Base-by-base conservation (phyloP, 768 basidiomycete genomes). In the Agaricus blazei region DNA sequence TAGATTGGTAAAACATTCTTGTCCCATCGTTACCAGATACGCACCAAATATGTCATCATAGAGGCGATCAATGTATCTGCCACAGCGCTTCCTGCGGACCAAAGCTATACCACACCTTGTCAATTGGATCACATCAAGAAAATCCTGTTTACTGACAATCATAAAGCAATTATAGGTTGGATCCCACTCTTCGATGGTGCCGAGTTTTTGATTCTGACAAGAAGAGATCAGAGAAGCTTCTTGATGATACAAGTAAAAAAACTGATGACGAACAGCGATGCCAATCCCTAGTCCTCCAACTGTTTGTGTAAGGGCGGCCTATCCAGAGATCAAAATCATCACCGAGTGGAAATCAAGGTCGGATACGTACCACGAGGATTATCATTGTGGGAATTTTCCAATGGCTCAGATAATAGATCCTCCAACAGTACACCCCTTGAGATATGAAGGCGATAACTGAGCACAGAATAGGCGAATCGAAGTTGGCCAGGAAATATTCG, bases 381-480 rank as follows among this genome's bases (percentile, higher is more conserved):
- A 55, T 19, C 12, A 49, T 29, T 3, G 47, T 48, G 19, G 46
- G 37, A n/a, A 44, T 26, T 38, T 29, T 56, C 48, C 48, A 56
- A 19, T 8, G 40, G 8, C 54, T 50, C 5, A 56, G 29, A 28
- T 43, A 29, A n/a, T 56, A 50, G 24, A 56, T 56, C 47, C 54
- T 49, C 54, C 54, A 56, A 23, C 54, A 56, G 26, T 56, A 56
- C 24, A 56, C 54, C 27, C 54, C 54, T 56, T 56, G 54, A 2
- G 54, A 56, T 15, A 56, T 56, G 8, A 56, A 42, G 2, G 54
- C 54, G 23, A 56, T 56, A 11, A 50, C 27, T 2, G 54, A 56
- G 31, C 54, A 49, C 14, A 56, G 26, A 27, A 56, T 56, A 2
- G 54, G 54, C n/a, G 54, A 56, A 42, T 56, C 54, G 19, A 56